Conservation (phyloP, 2,329 filamentous ascomycete genomes). For the Pleomassaria siparia region DNA sequence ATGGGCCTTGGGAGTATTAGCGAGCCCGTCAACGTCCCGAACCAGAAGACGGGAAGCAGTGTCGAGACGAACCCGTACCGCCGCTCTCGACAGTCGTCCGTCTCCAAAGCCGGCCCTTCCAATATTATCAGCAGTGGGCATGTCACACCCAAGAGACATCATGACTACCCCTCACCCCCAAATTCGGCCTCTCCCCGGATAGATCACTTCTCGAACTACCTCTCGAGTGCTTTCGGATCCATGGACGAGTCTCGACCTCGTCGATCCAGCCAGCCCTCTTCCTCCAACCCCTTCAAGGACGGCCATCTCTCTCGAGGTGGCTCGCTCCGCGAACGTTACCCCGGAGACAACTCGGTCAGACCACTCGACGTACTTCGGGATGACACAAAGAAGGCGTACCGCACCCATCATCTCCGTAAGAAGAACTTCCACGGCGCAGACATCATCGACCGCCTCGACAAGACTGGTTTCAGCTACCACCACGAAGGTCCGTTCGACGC, state of each 20-base stretch:
- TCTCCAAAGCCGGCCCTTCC: slow-evolving; percentile 24
- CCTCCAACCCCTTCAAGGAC: slow-evolving; percentile 28
- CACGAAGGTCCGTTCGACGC: slow-evolving; percentile 92
- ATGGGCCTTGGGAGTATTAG: slow-evolving; percentile 35
- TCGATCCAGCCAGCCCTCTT: slow-evolving; percentile 35
- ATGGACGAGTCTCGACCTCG: slow-evolving; percentile 33
- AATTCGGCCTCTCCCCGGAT: slow-evolving; percentile 57
- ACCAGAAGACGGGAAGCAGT: slow-evolving; percentile 39
- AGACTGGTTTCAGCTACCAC: slow-evolving; percentile 70
- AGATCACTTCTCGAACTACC: slow-evolving; percentile 36
- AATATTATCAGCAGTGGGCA: slow-evolving; percentile 17
- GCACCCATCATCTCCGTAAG: slow-evolving; percentile 66
- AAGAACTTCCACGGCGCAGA: slow-evolving; percentile 70
- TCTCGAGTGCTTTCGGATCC: slow-evolving; percentile 34
- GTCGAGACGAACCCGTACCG: slow-evolving; percentile 50
- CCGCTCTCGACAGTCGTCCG: slow-evolving; percentile 34
- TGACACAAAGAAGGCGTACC: slow-evolving; percentile 66
- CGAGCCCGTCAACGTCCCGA: slow-evolving; percentile 26
- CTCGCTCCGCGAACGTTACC: slow-evolving; percentile 62
- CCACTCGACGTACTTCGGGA: slow-evolving; percentile 68
- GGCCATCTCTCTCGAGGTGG: slow-evolving; percentile 43
- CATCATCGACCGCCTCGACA: slow-evolving; percentile 78
- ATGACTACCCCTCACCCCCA: slow-evolving; percentile 55
- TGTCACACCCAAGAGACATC: slow-evolving; percentile 24
- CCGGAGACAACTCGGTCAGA: slow-evolving; percentile 65